A percentile compares a stretch with the other conserved stretches of the same genome.
These are phyloP conservation scores for Fraxinus cuspidata DNA, from an alignment of 257 asterid genomes.

Conservation along the genomic window DNA sequence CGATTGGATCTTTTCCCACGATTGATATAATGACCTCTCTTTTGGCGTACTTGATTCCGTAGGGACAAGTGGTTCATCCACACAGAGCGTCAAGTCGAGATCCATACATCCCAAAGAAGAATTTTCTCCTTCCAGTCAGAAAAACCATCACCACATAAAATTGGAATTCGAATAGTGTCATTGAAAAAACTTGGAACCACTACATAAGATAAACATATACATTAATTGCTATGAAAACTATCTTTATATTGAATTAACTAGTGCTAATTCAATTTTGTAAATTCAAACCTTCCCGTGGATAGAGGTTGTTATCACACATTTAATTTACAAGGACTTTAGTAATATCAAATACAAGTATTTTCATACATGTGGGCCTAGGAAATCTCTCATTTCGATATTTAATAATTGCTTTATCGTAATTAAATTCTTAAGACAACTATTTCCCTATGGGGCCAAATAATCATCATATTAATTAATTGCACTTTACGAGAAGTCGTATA, in stretches of 20 bases:
- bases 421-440: background rate
- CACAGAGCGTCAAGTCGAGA: background rate
- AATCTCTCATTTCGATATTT: too few relatives aligned
- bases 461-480: too few relatives aligned
- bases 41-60: background rate
- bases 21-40: background rate
- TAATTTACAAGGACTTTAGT: background rate
- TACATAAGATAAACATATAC: background rate
- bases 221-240: background rate
- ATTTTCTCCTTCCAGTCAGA: background rate
- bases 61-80: background rate
- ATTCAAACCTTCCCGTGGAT: background rate
- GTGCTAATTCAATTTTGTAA: background rate
- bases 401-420: too few relatives aligned
- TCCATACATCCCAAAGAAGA: background rate
- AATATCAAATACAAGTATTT: too few relatives aligned
- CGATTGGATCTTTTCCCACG: slow-evolving; percentile 18
- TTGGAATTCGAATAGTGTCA: background rate
- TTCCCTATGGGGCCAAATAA: too few relatives aligned
- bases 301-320: background rate
- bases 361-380: background rate
- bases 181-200: background rate
- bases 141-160: background rate
- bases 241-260: too few relatives aligned
- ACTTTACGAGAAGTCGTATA: too few relatives aligned